These are phyloP conservation scores for Yarrowia porcina DNA, from an alignment of 805 yeast genomes.

Conservation along the genomic window DNA sequence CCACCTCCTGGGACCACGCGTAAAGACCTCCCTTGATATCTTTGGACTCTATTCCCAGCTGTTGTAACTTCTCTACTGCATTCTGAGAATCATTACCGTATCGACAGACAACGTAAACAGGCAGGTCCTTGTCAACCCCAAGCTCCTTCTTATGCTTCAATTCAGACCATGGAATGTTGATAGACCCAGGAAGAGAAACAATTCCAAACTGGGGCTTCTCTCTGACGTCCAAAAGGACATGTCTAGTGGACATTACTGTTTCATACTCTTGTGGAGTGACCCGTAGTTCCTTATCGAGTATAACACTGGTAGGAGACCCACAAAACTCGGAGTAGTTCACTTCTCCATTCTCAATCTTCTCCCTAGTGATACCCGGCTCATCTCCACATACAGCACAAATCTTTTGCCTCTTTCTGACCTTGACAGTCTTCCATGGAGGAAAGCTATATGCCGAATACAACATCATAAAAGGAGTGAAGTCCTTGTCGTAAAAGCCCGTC, in stretches of 20 bases:
- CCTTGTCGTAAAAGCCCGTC: conserved; percentile 48
- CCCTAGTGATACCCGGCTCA: conserved; percentile 48
- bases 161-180: conserved; percentile 61
- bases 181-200: conserved; percentile 54
- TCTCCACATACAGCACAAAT: conserved; percentile 66
- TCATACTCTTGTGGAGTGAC: conserved; percentile 45
- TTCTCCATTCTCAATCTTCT: conserved; percentile 45
- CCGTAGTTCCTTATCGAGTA: conserved; percentile 50
- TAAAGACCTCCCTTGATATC: conserved; percentile 79
- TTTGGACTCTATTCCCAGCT: conserved; percentile 49
- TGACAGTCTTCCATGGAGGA: conserved; percentile 60
- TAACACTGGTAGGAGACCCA: conserved; percentile 51
- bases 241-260: conserved; percentile 29
- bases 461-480: conserved; percentile 65
- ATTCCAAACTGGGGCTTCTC: conserved; percentile 73
- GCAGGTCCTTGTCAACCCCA: conserved; percentile 31
- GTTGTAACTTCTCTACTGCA: conserved; percentile 57
- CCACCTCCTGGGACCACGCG: conserved; percentile 62
- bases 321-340: conserved; percentile 73
- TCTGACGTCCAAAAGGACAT: conserved; percentile 69
- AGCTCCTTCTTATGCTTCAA: conserved; percentile 40
- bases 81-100: conserved; percentile 88
- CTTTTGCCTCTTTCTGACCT: conserved; percentile 66
- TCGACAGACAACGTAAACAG: conserved; percentile 69
- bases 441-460: conserved; percentile 52